phyloP scores from a whole-genome alignment of 164 flowering plant genomes.

The grape (Vitis vinifera) region ASM3070453v1 NC_081811.1:11790501-11791000 shows the following conservation, averaged over 20 bases:
- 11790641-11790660: not conserved
- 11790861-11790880: constrained; percentile 44
- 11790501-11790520: constrained; percentile 11
- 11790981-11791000: too few species aligned
- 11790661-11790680: not conserved
- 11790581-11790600: constrained; percentile 68
- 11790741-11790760: constrained; percentile 82
- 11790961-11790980: too few species aligned
- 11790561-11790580: constrained; percentile 66
- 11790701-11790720: constrained; percentile 64
- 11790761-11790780: constrained; percentile 67
- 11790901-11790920: constrained; percentile 65
- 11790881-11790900: constrained; percentile 82
- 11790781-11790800: constrained; percentile 30
- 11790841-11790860: constrained; percentile 72
- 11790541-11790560: constrained; percentile 81
- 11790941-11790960: too few species aligned
- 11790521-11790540: constrained; percentile 62
- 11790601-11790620: not conserved
- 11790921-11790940: not conserved
- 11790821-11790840: constrained; percentile 35
- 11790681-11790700: not conserved
- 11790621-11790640: not conserved
- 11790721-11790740: constrained; percentile 62
- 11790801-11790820: constrained; percentile 29